Conservation (phyloP, 1,284 basidiomycete species). For the Xerocomus alliaceus region DNA sequence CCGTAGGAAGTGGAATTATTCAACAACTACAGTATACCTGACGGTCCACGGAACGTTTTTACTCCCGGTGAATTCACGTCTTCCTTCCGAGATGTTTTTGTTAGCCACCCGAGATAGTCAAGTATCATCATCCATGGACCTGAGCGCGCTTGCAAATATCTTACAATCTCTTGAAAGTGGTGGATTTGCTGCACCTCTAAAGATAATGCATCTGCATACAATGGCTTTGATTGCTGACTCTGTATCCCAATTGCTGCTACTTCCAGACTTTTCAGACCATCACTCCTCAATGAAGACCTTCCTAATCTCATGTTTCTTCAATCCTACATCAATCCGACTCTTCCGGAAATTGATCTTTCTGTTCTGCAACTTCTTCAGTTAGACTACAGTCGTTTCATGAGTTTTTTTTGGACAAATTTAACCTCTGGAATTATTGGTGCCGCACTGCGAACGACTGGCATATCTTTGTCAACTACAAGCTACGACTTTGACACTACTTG, state of each 20-base stretch:
- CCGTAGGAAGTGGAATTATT: constrained; percentile 34
- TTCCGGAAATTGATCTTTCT: constrained; percentile 29
- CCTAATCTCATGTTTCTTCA: background rate
- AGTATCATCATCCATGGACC: background rate
- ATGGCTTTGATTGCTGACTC: background rate
- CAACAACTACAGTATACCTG: constrained; percentile 20
- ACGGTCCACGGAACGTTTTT: background rate
- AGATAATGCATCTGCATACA: background rate
- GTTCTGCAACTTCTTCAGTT: constrained; percentile 27
- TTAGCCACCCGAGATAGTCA: constrained; percentile 9
- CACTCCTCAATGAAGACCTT: constrained; percentile 9
- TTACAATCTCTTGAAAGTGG: constrained; percentile 12
- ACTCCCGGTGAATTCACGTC: background rate
- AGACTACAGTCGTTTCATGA: constrained; percentile 2
- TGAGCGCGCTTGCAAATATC: constrained; percentile 5
- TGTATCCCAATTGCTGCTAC: background rate
- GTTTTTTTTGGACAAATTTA: too few relatives aligned
- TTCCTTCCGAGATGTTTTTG: background rate
- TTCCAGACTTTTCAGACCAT: background rate
- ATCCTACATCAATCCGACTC: background rate
- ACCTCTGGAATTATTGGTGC: too few relatives aligned
- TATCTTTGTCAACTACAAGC: too few relatives aligned
- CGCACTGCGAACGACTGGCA: too few relatives aligned
- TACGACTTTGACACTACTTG: too few relatives aligned
- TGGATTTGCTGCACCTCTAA: background rate